Conservation (phyloP, 2,329 filamentous ascomycete species). For the Trichoderma citrinoviride region DNA sequence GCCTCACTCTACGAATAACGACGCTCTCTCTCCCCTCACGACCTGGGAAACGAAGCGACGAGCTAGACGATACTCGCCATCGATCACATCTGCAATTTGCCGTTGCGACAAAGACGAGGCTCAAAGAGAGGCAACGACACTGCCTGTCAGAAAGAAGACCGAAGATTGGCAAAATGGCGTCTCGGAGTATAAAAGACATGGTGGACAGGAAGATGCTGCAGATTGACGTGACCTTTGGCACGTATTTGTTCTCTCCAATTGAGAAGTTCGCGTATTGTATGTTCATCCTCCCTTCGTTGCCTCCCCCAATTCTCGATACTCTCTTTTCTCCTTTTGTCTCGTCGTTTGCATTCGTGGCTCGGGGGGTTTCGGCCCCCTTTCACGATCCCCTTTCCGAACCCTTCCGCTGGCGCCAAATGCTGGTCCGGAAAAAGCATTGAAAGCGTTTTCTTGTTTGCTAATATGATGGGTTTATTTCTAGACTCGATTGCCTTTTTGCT, state of each 20-base stretch:
- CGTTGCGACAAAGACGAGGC: background rate
- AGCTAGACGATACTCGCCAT: too few relatives aligned
- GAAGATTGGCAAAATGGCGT: constrained; percentile 32
- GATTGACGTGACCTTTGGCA: constrained; percentile 92
- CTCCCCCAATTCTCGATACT: background rate
- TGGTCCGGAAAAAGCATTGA: too few relatives aligned
- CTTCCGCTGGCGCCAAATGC: background rate
- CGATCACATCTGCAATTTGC: too few relatives aligned
- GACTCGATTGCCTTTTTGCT: constrained; percentile 92
- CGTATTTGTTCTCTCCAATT: constrained; percentile 95
- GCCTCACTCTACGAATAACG: too few relatives aligned
- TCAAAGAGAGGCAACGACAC: too few relatives aligned
- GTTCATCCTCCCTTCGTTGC: background rate
- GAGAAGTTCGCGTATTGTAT: constrained; percentile 97
- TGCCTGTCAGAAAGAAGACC: background rate
- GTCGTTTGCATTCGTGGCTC: too few relatives aligned
- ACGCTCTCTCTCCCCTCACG: too few relatives aligned
- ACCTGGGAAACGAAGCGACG: too few relatives aligned
- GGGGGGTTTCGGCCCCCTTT: constrained; percentile 59
- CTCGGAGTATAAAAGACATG: constrained; percentile 67
- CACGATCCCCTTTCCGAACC: background rate
- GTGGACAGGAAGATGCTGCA: constrained; percentile 95
- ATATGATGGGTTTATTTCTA: constrained; percentile 38
- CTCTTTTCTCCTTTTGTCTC: background rate
- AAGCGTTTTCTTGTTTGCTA: background rate